phyloP scores from a whole-genome alignment of 139 green algal species.

The Klebsormidium nitens region DNA sequence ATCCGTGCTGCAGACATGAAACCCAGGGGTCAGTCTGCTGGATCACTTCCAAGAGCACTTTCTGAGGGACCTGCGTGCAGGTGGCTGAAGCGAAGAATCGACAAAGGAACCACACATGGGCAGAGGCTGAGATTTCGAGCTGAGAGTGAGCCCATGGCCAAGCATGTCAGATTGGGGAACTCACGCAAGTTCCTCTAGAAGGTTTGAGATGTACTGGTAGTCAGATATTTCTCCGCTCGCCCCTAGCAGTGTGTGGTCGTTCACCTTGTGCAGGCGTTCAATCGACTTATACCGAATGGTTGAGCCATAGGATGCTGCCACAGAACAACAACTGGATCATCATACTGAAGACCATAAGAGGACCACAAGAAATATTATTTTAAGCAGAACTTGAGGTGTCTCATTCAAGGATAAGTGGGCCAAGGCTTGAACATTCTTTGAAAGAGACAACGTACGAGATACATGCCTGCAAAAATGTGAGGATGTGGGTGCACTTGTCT shows the following conservation, averaged over 20 bases:
- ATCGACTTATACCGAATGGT: slow-evolving; percentile 97
- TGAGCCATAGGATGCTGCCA: slow-evolving; percentile 80
- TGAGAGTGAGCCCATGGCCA: neutral
- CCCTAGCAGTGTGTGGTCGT: slow-evolving; percentile 64
- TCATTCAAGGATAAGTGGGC: too few species aligned
- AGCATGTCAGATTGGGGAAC: neutral
- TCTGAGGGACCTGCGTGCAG: too few species aligned
- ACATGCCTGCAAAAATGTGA: too few species aligned
- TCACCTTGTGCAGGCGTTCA: slow-evolving; percentile 71
- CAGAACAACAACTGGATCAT: slow-evolving; percentile 5
- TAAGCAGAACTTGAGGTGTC: too few species aligned
- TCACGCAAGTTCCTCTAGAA: slow-evolving; percentile 81
- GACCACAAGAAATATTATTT: too few species aligned
- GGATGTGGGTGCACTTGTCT: too few species aligned
- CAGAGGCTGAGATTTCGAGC: neutral
- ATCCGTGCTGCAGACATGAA: slow-evolving; percentile 50
- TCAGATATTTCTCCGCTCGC: slow-evolving; percentile 90
- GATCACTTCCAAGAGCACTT: too few species aligned
- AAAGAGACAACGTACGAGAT: too few species aligned
- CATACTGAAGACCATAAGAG: too few species aligned
- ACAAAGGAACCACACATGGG: slow-evolving; percentile 13
- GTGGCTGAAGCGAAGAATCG: too few species aligned
- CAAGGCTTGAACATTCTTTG: too few species aligned
- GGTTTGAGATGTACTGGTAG: slow-evolving; percentile 81
- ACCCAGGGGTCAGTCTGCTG: too few species aligned